A percentile compares a stretch with the other conserved stretches of the same genome.
These are phyloP conservation scores for Mycena indigotica DNA, from an alignment of 768 basidiomycete genomes.

Conservation along the genomic window DNA sequence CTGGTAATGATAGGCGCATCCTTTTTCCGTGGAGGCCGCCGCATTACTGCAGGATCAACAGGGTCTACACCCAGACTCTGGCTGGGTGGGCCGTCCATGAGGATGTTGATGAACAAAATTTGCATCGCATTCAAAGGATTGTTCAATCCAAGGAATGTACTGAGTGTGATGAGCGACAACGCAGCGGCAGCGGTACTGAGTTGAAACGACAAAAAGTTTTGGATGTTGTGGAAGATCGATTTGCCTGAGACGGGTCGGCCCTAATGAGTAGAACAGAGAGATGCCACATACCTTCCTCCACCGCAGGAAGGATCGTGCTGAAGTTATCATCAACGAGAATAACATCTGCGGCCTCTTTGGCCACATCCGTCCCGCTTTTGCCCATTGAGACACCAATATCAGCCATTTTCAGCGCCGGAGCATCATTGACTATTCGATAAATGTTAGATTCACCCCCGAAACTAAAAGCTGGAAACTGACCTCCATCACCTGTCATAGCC, in stretches of 20 bases:
- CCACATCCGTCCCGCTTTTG: constrained; percentile 96
- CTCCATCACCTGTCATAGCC: constrained; percentile 97
- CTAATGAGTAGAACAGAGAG: constrained; percentile 5
- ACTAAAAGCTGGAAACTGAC: constrained; percentile 42
- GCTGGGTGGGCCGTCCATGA: constrained; percentile 97
- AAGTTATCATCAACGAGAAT: constrained; percentile 98
- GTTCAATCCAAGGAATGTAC: constrained; percentile 84
- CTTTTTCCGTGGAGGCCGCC: constrained; percentile 88
- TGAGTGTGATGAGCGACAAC: constrained; percentile 90
- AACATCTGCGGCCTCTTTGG: constrained; percentile 96
- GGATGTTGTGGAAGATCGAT: constrained; percentile 99
- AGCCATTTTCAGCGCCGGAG: constrained; percentile 95
- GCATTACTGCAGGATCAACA: constrained; percentile 91
- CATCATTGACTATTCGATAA: constrained; percentile 77
- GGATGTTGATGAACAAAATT: constrained; percentile 98
- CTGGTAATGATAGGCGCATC: constrained; percentile 84
- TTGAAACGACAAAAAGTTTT: constrained; percentile 97
- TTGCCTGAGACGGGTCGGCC: constrained; percentile 55
- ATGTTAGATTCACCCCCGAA: no score
- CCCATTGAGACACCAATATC: constrained; percentile 99
- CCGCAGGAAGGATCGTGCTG: constrained; percentile 88
- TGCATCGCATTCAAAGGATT: constrained; percentile 98
- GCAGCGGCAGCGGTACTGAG: constrained; percentile 97
- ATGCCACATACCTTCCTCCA: constrained; percentile 75
- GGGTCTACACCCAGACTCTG: constrained; percentile 97